Evolutionary conservation across 495 filamentous ascomycete genomes (phyloP), one percentile per base, ranked within the genome.

Genomic region (Podospora pseudoanserina): DNA sequence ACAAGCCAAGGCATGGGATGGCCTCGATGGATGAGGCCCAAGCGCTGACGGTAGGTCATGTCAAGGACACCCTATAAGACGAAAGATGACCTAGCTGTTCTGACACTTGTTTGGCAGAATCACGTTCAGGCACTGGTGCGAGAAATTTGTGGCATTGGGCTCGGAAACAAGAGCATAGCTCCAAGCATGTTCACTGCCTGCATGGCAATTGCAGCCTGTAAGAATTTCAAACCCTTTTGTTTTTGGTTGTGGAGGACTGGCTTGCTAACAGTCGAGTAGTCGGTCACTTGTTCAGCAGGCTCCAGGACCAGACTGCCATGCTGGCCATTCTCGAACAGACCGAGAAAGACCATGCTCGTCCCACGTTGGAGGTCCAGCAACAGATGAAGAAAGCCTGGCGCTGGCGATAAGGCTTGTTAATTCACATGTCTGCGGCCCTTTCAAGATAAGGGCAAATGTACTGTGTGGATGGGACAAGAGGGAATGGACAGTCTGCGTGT

Each of bases 171-270:
- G 57, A 80, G 78, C 76, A 83, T 78, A 5, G 79, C 83, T n/a
- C 84, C 84, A 4, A 77, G 80, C 63, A 83, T 84, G 76, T 86
- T 86, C 64, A 86, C 83, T 1, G 82, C 83, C 4, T 84, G 81
- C 27, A 85, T 86, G 79, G 81, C 81, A 5, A 85, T 86, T 65
- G 77, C 80, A 1, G 80, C 81, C 66, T 84, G 83, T 85, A 76
- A 72, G 81, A 75, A n/a, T 59, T 32, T 7, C 59, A 6, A 49
- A 60, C 3, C 23, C 9, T 58, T 58, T 19, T 58, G 23, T 5
- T 32, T 49, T 64, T 4, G 7, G 30, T 7, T 32, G 23, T 7
- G 30, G 7, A 4, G 0, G 15, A 32, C 23, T 28, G 11, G 23
- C 44, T 65, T 53, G 28, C 34, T 71, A 28, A 73, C 61, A 18